Base-by-base conservation (phyloP, 306 rosid genomes). In the Abrus pulchellus region DNA sequence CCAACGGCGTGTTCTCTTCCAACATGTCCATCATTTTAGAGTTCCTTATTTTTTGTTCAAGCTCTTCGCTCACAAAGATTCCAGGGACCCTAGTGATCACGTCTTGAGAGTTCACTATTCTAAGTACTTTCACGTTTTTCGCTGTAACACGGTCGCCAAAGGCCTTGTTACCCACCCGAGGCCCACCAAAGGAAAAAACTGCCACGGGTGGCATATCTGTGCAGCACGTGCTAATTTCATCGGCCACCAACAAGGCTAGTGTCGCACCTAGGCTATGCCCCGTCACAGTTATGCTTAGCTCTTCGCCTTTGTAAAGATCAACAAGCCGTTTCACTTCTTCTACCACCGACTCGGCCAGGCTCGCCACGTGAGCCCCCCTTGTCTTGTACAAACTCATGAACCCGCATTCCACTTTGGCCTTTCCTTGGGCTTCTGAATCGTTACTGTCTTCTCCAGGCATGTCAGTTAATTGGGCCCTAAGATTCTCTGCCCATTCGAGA, bases 261-360 rank as follows among this genome's bases (percentile, higher is more conserved):
- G 98, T 96, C 0, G 98, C 99, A 0, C 99, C 99, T 0, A 96
- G 92, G 76, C 98, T 93, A 59, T 96, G 99, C 0, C 99, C 99
- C 0, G 98, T 96, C 3, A 96, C 94, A 0, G 97, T 92, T 3
- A 96, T 92, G 86, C 99, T 96, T 0, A 96, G 29, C 0, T 75
- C 64, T 38, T 96, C 99, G 0, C 92, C 99, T 47, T 82, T 84
- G 84, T 96, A 96, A 0, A 79, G 4, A 3, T 93, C 90, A 36
- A 50, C 56, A 0, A 96, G 73, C 7, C 98, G 75, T 52, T 63
- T 86, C 2, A 93, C 48, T 57, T 96, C 99, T 29, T 87, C 97
- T 0, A 86, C 90, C 9, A 96, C 97, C 0, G 97, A 89, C 74
- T 89, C 92, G 0, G 97, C 83, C 1, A 96, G 78, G 83, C 99